A percentile compares a stretch with the other conserved stretches of the same genome.
phyloP scores from a whole-genome alignment of 2,329 filamentous ascomycete species.

The Colletotrichum godetiae region DNA sequence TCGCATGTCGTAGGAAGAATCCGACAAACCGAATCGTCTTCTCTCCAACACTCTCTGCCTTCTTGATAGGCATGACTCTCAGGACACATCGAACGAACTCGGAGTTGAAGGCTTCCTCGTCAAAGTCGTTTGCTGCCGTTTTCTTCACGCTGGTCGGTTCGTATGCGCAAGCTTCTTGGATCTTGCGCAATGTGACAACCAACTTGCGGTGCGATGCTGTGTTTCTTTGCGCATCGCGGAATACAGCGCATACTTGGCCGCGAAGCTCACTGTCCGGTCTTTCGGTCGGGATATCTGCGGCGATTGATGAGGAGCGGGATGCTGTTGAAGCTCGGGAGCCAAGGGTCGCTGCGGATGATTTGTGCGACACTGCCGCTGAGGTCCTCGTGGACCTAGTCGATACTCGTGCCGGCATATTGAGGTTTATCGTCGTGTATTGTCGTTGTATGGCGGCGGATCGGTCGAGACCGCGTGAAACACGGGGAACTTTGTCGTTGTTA shows the following conservation, averaged over 20 bases:
- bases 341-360: slow-evolving; percentile 49
- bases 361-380: slow-evolving; percentile 54
- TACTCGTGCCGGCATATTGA: slow-evolving; percentile 61
- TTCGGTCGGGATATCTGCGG: slow-evolving; percentile 74
- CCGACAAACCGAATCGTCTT: slow-evolving; percentile 87
- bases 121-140: slow-evolving; percentile 72
- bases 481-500: slow-evolving; percentile 1
- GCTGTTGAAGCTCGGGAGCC: slow-evolving; percentile 56
- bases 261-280: slow-evolving; percentile 77
- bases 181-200: slow-evolving; percentile 86
- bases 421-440: neutral
- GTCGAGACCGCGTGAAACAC: neutral
- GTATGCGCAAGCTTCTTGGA: slow-evolving; percentile 87
- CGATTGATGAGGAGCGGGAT: slow-evolving; percentile 59
- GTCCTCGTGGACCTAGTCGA: slow-evolving; percentile 59
- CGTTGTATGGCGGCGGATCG: slow-evolving; percentile 1
- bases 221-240: slow-evolving; percentile 86
- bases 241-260: slow-evolving; percentile 77
- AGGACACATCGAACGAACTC: slow-evolving; percentile 88
- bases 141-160: slow-evolving; percentile 67
- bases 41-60: slow-evolving; percentile 89
- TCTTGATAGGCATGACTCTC: slow-evolving; percentile 87
- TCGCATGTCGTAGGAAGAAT: slow-evolving; percentile 82
- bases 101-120: slow-evolving; percentile 86
- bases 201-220: slow-evolving; percentile 92